These are phyloP conservation scores for Tagetes patula DNA, from an alignment of 129 eudicot species.

Conservation along the genomic window DNA sequence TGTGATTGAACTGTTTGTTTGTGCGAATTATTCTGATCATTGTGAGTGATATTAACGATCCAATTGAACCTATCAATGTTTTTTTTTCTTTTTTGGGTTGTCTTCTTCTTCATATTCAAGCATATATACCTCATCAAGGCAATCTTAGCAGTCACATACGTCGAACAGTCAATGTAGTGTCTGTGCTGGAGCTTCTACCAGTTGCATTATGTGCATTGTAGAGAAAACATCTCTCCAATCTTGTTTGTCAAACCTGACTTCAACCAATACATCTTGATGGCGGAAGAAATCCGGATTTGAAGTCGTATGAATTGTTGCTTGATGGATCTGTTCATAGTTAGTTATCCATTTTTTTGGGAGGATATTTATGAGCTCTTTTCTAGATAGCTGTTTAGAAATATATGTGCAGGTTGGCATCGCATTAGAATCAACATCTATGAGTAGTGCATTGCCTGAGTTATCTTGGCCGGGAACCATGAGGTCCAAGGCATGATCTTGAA, in stretches of 20 bases:
- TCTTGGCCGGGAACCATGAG: too few relatives aligned
- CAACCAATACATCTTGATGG: not conserved
- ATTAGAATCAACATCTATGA: too few relatives aligned
- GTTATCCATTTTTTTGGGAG: not conserved
- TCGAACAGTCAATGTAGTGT: too few relatives aligned
- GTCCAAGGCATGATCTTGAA: too few relatives aligned
- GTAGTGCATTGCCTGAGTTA: too few relatives aligned
- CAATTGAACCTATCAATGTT: too few relatives aligned
- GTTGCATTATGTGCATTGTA: too few relatives aligned
- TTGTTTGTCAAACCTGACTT: not conserved
- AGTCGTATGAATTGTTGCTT: not conserved
- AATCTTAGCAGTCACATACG: not conserved
- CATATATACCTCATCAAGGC: not conserved
- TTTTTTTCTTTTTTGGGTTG: not conserved
- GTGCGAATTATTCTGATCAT: too few relatives aligned
- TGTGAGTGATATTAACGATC: too few relatives aligned
- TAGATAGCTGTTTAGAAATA: not conserved
- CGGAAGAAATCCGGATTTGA: not conserved
- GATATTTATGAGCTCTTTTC: not conserved
- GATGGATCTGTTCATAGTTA: not conserved
- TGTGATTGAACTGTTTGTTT: too few relatives aligned
- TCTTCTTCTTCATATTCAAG: not conserved
- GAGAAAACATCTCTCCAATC: not conserved
- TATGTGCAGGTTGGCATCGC: not conserved
- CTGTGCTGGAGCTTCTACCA: too few relatives aligned